These are phyloP conservation scores for Xylariaceae sp. DNA, from an alignment of 2,329 filamentous ascomycete species.

Conservation along the genomic window DNA sequence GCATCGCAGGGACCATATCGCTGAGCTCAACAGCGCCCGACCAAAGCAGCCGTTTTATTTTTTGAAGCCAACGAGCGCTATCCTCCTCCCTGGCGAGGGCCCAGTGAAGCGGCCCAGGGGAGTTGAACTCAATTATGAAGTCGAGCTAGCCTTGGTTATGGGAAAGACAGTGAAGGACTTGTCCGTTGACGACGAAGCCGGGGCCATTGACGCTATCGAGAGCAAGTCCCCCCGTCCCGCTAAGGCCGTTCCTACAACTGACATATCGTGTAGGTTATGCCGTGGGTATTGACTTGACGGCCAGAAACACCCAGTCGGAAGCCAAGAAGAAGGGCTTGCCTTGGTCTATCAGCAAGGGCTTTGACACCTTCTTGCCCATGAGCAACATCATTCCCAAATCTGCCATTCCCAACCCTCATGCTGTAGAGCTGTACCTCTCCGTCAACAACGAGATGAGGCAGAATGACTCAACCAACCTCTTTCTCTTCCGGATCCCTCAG, in stretches of 20 bases:
- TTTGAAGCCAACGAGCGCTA: conserved; percentile 85
- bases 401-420: conserved; percentile 78
- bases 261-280: conserved; percentile 60
- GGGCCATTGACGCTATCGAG: conserved; percentile 76
- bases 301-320: conserved; percentile 89
- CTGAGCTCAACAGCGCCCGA: conserved; percentile 78
- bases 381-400: conserved; percentile 75
- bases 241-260: conserved; percentile 4
- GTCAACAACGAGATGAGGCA: conserved; percentile 78
- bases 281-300: conserved; percentile 94
- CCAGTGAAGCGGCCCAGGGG: conserved; percentile 78
- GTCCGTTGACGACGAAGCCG: conserved; percentile 64
- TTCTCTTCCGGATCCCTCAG: conserved; percentile 87
- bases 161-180: conserved; percentile 75
- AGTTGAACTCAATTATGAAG: conserved; percentile 86
- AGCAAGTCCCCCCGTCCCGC: conserved; percentile 44
- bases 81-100: conserved; percentile 72
- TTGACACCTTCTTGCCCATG: conserved; percentile 93
- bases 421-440: conserved; percentile 77
- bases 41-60: conserved; percentile 99
- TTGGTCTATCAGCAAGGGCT: conserved; percentile 95
- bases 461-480: conserved; percentile 82
- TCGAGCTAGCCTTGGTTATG: conserved; percentile 87
- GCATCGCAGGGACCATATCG: conserved; percentile 72
- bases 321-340: conserved; percentile 95